A percentile compares a stretch with the other conserved stretches of the same genome.
Conservation (phyloP, 192 early-diverging fungal genomes). For the Coemansia sp. region DNA sequence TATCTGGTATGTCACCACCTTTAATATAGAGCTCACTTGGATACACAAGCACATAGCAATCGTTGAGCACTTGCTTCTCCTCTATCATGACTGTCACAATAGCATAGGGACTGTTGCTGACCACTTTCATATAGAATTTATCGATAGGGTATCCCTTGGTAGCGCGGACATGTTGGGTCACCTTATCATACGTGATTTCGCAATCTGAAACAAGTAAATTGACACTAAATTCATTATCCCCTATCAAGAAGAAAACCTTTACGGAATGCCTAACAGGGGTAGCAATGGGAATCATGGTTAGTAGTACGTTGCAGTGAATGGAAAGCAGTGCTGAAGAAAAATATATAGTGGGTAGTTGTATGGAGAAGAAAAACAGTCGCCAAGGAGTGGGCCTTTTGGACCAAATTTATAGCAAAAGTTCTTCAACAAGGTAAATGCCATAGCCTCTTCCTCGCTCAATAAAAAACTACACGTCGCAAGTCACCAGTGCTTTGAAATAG, state of each 20-base stretch:
- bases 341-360: background rate
- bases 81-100: background rate
- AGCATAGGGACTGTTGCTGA: background rate
- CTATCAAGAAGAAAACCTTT: background rate
- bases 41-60: background rate
- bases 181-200: background rate
- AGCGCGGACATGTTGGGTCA: background rate
- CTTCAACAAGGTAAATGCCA: background rate
- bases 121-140: background rate
- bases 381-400: background rate
- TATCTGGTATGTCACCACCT: no score
- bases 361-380: background rate
- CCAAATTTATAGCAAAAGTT: background rate
- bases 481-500: no score
- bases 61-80: background rate
- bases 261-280: background rate
- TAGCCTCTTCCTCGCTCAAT: background rate
- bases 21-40: background rate
- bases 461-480: background rate
- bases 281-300: background rate
- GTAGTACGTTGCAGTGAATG: background rate
- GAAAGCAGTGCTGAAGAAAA: background rate
- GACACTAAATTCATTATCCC: background rate
- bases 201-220: background rate
- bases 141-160: background rate